Evolutionary conservation across 2,329 filamentous ascomycete genomes (phyloP).

Genomic region (Ophiostoma himal-ulmi): DNA sequence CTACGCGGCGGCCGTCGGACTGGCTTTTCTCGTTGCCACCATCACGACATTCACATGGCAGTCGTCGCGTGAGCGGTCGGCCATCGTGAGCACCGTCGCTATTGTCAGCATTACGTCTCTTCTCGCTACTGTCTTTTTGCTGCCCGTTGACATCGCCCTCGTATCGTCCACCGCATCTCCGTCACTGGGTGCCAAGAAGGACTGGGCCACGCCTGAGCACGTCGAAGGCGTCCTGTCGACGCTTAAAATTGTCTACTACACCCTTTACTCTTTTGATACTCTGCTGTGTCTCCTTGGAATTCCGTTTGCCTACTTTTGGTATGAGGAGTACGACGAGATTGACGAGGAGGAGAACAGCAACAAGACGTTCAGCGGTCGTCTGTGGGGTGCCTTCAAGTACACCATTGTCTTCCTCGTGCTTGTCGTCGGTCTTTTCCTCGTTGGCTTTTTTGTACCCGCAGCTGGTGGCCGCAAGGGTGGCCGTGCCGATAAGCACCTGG

Average conservation of each 20-base stretch:
- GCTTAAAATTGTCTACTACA: constrained; percentile 85
- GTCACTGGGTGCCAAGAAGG: constrained; percentile 74
- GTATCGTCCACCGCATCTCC: constrained; percentile 80
- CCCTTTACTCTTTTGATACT: constrained; percentile 85
- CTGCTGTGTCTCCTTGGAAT: constrained; percentile 83
- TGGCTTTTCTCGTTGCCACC: constrained; percentile 70
- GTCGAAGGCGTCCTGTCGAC: constrained; percentile 73
- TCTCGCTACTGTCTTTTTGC: constrained; percentile 83
- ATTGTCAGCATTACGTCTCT: constrained; percentile 82
- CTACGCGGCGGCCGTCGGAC: constrained; percentile 73
- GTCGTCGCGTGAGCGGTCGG: constrained; percentile 76
- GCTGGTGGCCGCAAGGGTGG: constrained; percentile 51
- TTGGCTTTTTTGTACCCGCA: constrained; percentile 90
- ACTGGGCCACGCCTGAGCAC: constrained; percentile 82
- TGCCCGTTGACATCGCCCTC: constrained; percentile 92
- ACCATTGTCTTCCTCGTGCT: constrained; percentile 78
- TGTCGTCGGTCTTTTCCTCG: constrained; percentile 74
- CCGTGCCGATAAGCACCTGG: constrained; percentile 47
- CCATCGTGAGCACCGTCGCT: constrained; percentile 73
- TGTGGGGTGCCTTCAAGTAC: constrained; percentile 86
- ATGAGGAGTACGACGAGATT: constrained; percentile 93
- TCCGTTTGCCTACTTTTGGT: constrained; percentile 96
- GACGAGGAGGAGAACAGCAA: constrained; percentile 73
- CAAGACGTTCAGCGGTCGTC: constrained; percentile 50
- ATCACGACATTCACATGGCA: constrained; percentile 92